Percentiles rank a stretch among this genome's conserved stretches.
Conservation (phyloP, 2,329 filamentous ascomycete genomes). For the Epicoccum sorghinum region DNA sequence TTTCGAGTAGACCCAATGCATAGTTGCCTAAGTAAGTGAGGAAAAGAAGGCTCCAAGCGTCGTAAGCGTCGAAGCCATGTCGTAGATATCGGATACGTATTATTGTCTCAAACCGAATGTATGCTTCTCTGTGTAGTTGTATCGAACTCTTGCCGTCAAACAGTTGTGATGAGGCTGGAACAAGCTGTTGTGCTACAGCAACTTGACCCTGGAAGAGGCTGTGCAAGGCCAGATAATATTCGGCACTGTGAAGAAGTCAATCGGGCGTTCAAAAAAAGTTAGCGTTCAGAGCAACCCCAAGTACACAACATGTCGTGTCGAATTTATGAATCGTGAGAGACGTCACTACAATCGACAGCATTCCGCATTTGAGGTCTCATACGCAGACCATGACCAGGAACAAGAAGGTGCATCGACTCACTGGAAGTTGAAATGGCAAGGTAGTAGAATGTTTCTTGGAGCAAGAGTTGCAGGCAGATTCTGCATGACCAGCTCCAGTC, state of each 20-base stretch:
- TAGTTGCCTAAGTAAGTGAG: slow-evolving; percentile 12
- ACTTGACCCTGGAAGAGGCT: slow-evolving; percentile 2
- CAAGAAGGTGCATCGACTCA: neutral
- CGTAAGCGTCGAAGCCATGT: slow-evolving; percentile 8
- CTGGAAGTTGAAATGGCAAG: slow-evolving; percentile 10
- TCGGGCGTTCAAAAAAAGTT: neutral
- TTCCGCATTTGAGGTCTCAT: neutral
- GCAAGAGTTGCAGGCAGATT: neutral
- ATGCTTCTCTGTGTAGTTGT: slow-evolving; percentile 1
- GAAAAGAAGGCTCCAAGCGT: slow-evolving; percentile 5
- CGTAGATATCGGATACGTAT: slow-evolving; percentile 4
- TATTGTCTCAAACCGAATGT: slow-evolving; percentile 9
- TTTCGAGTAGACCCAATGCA: slow-evolving; percentile 1
- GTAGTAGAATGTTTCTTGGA: slow-evolving; percentile 1
- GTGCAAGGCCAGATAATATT: slow-evolving; percentile 6
- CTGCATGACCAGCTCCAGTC: neutral
- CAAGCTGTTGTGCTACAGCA: too few species aligned
- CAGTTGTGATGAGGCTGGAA: neutral
- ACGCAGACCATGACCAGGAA: too few species aligned
- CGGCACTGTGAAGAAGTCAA: neutral
- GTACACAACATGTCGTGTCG: too few species aligned
- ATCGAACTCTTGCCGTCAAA: slow-evolving; percentile 6
- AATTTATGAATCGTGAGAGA: too few species aligned
- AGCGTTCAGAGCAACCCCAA: too few species aligned
- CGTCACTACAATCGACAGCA: too few species aligned